phyloP scores from a whole-genome alignment of 179 eudicot genomes.

The Spinacia oleracea region DNA sequence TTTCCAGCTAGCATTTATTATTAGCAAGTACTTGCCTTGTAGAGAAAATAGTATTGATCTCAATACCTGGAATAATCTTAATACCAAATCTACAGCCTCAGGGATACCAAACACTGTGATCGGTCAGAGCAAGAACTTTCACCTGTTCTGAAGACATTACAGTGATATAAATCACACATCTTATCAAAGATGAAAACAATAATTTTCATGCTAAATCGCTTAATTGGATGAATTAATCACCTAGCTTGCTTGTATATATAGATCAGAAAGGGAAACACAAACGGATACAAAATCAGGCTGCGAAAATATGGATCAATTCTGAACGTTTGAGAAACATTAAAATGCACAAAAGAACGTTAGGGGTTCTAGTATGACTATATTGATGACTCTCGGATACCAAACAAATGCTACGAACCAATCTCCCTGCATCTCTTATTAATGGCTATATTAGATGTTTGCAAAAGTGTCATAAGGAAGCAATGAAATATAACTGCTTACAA shows the following conservation, averaged over 20 bases:
- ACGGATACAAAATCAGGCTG: neutral
- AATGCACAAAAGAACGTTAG: neutral
- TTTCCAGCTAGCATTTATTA: neutral
- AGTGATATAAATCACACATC: constrained; percentile 35
- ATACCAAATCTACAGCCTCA: constrained; percentile 83
- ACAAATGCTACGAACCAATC: neutral
- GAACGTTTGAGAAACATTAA: too few relatives aligned
- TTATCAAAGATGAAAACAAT: constrained; percentile 13
- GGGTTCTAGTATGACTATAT: neutral
- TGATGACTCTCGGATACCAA: neutral
- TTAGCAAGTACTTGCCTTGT: constrained; percentile 47
- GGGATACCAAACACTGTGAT: constrained; percentile 97
- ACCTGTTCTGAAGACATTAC: constrained; percentile 77
- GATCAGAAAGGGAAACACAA: neutral
- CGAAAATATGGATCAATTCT: neutral
- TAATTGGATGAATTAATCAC: neutral
- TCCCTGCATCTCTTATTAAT: neutral
- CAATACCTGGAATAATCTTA: constrained; percentile 96
- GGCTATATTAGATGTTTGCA: neutral
- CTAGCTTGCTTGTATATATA: neutral
- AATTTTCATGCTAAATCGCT: neutral
- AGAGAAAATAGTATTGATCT: constrained; percentile 78
- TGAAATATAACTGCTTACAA: neutral
- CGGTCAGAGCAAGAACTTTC: constrained; percentile 94
- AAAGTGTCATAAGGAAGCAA: neutral